phyloP scores from a whole-genome alignment of 202 grass and related monocot genomes.

The Bolboschoenoplectus hybrid region DNA sequence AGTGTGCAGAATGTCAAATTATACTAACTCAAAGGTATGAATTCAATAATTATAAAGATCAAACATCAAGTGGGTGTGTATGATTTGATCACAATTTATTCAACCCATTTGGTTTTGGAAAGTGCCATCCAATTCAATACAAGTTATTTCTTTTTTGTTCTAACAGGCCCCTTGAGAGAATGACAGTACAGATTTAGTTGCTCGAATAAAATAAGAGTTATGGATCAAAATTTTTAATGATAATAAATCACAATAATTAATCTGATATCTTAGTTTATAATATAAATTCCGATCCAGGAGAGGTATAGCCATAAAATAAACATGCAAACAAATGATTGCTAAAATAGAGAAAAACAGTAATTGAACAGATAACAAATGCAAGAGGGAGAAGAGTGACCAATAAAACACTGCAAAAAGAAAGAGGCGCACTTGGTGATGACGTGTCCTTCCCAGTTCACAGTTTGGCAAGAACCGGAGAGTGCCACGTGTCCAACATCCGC shows the following conservation, averaged over 20 bases:
- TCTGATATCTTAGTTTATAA: too few species aligned
- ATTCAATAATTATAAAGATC: not conserved
- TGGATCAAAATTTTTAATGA: too few species aligned
- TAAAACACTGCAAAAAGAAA: not conserved
- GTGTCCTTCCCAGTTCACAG: not conserved
- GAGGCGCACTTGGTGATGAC: not conserved
- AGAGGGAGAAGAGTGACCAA: not conserved
- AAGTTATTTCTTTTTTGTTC: not conserved
- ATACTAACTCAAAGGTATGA: not conserved
- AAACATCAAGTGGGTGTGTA: not conserved
- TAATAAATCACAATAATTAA: too few species aligned
- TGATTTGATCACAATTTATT: not conserved
- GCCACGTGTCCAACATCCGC: not conserved
- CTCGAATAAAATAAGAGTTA: not conserved
- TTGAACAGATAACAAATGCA: not conserved
- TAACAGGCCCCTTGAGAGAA: not conserved
- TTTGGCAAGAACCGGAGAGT: not conserved
- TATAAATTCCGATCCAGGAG: too few species aligned
- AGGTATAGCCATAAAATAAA: not conserved
- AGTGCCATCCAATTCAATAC: not conserved
- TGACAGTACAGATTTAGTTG: not conserved
- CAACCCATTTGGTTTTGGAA: not conserved
- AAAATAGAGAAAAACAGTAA: not conserved
- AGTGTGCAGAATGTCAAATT: not conserved
- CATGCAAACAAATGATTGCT: constrained; percentile 1